Evolutionary conservation across 2,329 filamentous ascomycete genomes (phyloP).

Genomic region (Pyricularia sp.): DNA sequence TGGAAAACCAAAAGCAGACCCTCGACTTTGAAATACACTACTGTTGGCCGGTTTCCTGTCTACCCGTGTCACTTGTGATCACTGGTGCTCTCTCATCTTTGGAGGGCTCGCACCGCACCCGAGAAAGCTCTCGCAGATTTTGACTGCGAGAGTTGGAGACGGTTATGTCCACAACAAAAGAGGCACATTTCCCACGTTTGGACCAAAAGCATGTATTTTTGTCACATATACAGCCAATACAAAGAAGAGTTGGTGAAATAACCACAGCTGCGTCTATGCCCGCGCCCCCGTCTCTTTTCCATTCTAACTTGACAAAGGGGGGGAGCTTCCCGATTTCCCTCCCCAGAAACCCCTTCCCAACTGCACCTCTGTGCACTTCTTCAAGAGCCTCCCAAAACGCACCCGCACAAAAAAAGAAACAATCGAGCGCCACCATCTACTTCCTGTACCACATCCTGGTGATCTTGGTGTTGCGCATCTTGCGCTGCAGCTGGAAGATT

Average conservation of each 20-base stretch:
- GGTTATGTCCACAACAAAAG: not conserved
- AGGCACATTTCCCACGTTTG: not conserved
- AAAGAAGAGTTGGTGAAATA: not conserved
- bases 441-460: constrained; percentile 43
- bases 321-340: not conserved
- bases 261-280: not conserved
- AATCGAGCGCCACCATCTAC: constrained; percentile 15
- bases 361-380: not conserved
- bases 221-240: not conserved
- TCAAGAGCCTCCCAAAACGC: no score
- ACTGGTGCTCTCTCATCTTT: not conserved
- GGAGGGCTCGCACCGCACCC: no score
- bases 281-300: not conserved
- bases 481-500: constrained; percentile 60
- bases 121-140: not conserved
- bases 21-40: no score
- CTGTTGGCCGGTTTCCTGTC: not conserved
- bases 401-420: no score
- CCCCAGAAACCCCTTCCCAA: not conserved
- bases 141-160: not conserved
- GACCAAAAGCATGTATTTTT: not conserved
- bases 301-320: not conserved
- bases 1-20: no score
- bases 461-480: constrained; percentile 47
- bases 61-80: not conserved